Evolutionary conservation across 23 red algal species (phyloP).

Genomic region (Gracilariopsis chorda): DNA sequence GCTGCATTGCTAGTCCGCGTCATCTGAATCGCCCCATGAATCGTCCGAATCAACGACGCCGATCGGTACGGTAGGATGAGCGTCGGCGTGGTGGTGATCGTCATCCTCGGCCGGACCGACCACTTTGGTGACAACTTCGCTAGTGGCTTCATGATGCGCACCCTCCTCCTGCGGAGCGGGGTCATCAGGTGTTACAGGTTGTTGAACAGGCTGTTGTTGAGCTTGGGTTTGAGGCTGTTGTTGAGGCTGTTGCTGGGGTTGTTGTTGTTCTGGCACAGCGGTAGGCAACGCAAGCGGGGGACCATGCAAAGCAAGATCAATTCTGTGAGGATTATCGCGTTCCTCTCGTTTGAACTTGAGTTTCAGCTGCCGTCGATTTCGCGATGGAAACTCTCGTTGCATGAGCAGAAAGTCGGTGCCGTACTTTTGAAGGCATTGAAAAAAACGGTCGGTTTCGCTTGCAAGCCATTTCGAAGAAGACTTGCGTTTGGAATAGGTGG

Average conservation of each 20-base stretch:
- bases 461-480: slow-evolving; percentile 58
- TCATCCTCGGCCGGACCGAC: not conserved
- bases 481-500: slow-evolving; percentile 66
- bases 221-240: not conserved
- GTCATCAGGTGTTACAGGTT: no score
- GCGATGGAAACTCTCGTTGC: slow-evolving; percentile 68
- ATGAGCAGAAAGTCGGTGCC: slow-evolving; percentile 93
- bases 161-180: no score
- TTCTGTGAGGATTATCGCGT: slow-evolving; percentile 39
- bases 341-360: slow-evolving; percentile 98
- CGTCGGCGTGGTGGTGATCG: not conserved
- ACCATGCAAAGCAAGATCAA: slow-evolving; percentile 62
- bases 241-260: not conserved
- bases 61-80: not conserved
- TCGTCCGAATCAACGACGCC: not conserved
- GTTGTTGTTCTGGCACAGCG: not conserved
- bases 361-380: slow-evolving; percentile 84
- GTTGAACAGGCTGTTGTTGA: no score
- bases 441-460: slow-evolving; percentile 86
- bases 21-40: slow-evolving; percentile 6
- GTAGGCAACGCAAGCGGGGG: slow-evolving; percentile 34
- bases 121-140: slow-evolving; percentile 2
- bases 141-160: not conserved
- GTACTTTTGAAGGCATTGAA: slow-evolving; percentile 68
- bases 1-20: not conserved